Evolutionary conservation across 176 grass and related monocot species (phyloP), one percentile per base, ranked within the genome.

Genomic region (Thinopyrum elongatum): DNA sequence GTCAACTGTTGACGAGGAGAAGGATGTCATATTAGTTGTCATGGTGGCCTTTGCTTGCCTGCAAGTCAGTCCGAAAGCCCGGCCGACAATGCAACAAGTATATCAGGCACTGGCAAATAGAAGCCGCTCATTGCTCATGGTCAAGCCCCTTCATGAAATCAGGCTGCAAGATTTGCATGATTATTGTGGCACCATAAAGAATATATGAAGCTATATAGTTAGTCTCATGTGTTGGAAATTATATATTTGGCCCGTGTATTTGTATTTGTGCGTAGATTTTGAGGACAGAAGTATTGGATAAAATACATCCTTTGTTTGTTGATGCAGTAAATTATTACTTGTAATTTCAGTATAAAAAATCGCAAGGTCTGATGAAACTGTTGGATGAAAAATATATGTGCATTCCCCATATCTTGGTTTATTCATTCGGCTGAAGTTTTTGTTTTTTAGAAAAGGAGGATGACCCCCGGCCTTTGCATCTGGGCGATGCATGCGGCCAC

Each of bases 81-180:
- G 88, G 28, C 78, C 83, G 49, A 77, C 70, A 77, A 77, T 90
- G 83, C 36, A 77, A 51, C 70, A 90, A n/a, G 70, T 82, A 9
- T 77, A 60, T 30, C 63, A 53, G 7, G 29, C 38, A 19, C 51
- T 86, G 0, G 19, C 49, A 70, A 49, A 16, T 1, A 81, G 22
- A 77, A 30, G 11, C 12, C 29, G 3, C 2, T 36, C 63, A 77
- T 2, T 28, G 6, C 10, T 13, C 11, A 29, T 82, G n/a, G 26
- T 70, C 26, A 76, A n/a, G n/a, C 71, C 70, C 29, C n/a, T 90
- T 70, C 3, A 63, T 29, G 28, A 38, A n/a, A 7, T 86, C 2
- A 86, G 26, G 16, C 25, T 86, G 38, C 83, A 86, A 29, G 28
- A 77, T 30, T 30, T 82, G 7, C 88, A 86, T 77, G 49, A 90